Base-by-base conservation (phyloP, 768 basidiomycete genomes). In the Paxillus ammoniavirescens region DNA sequence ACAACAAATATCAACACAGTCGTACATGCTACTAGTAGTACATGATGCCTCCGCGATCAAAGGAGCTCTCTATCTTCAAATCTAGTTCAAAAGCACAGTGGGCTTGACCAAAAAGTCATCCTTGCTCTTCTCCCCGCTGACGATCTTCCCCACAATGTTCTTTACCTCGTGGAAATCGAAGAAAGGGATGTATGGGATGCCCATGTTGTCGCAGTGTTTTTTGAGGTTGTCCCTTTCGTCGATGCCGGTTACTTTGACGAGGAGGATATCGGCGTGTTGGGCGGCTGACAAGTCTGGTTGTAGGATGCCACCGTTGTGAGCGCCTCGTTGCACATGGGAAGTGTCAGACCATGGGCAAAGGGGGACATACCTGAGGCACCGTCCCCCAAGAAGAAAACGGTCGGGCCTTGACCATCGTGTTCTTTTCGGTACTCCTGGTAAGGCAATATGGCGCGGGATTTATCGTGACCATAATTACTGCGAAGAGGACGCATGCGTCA, bases 321-420 rank as follows among this genome's bases (percentile, higher is more conserved):
- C 50, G 10, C 21, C 30, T 44, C n/a, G 42, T 21, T 13, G 35
- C 5, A 35, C 13, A 14, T 14, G 31, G 13, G 12, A 46, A n/a
- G 18, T 9, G 53, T 10, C 23, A 28, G 12, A 21, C 21, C 21
- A 46, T 10, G 8, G 44, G 4, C 33, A 14, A 26, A 26, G 14
- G 14, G n/a, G 17, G 36, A 73, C 81, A 40, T 54, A 91, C 93
- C 93, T 52, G 92, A 94, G 47, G 97, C 97, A 33, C 97, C 97
- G 67, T 99, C 97, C 0, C 97, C 97, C 58, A 97, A 95, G 82
- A 97, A 99, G 73, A 99, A 96, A 9, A 96, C 75, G 2, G 81
- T 85, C 2, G 97, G 96, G 6, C 65, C 65, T 14, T 42, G 59
- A 15, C 59, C 62, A 4, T 50, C 43, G 50, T 65, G 61, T 15